Conservation (phyloP, 495 filamentous ascomycete species). For the Aspergillus sclerotiicarbonarius region DNA sequence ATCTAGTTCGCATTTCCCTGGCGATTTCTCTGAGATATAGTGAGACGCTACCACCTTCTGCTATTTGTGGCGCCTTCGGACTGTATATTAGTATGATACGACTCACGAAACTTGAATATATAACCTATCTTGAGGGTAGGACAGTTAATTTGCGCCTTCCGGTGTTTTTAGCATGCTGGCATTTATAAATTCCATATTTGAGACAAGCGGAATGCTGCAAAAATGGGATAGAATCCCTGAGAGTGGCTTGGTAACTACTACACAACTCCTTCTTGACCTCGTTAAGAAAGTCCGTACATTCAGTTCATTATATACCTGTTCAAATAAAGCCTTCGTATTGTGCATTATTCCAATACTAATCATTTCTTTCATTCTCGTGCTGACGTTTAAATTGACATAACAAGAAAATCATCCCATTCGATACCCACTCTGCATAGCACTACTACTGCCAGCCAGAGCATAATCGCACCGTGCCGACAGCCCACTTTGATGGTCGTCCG, state of each 20-base stretch:
- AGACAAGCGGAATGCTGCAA: neutral
- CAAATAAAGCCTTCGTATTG: too few relatives aligned
- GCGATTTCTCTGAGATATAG: neutral
- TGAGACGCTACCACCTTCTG: neutral
- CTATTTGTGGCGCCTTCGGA: neutral
- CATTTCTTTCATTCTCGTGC: too few relatives aligned
- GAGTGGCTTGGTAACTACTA: too few relatives aligned
- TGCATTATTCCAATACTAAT: too few relatives aligned
- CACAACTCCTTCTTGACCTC: neutral
- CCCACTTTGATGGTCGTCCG: neutral
- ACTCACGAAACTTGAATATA: conserved; percentile 17
- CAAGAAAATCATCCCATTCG: too few relatives aligned
- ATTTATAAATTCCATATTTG: neutral
- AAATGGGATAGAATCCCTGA: neutral
- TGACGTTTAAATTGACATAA: too few relatives aligned
- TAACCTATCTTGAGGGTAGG: neutral
- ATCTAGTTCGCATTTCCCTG: neutral
- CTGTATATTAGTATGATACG: conserved; percentile 15
- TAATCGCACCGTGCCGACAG: too few relatives aligned
- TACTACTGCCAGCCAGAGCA: too few relatives aligned
- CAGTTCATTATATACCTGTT: too few relatives aligned
- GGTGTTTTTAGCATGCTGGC: neutral
- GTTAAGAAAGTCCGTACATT: too few relatives aligned
- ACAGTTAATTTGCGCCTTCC: neutral
- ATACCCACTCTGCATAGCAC: too few relatives aligned